Conservation (phyloP, 768 basidiomycete genomes). For the Suillus plorans region DNA sequence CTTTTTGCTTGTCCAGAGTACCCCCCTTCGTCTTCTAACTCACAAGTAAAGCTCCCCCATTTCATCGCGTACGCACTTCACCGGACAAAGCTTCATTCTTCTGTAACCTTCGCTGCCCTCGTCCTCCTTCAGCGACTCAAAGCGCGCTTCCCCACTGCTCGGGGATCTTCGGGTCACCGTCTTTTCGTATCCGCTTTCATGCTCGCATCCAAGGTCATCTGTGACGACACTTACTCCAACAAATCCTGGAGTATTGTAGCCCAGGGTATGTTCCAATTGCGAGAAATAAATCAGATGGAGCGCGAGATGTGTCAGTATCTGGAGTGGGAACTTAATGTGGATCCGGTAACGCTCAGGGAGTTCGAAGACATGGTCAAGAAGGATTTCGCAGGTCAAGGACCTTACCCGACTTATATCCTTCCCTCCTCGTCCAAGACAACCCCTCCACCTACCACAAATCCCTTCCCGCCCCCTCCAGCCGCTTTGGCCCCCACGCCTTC, state of each 20-base stretch:
- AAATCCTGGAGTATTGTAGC: conserved; percentile 92
- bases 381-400: conserved; percentile 57
- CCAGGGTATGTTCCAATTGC: conserved; percentile 77
- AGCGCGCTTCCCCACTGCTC: conserved; percentile 71
- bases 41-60: conserved; percentile 41
- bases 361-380: conserved; percentile 61
- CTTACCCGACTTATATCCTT: conserved; percentile 64
- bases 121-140: conserved; percentile 66
- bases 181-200: conserved; percentile 74
- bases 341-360: conserved; percentile 54
- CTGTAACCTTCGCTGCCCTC: conserved; percentile 42
- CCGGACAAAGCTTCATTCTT: conserved; percentile 58
- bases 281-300: conserved; percentile 83
- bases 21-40: conserved; percentile 47
- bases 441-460: conserved; percentile 31
- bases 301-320: conserved; percentile 83
- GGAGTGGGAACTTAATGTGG: conserved; percentile 88
- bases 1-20: conserved; percentile 86
- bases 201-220: conserved; percentile 79
- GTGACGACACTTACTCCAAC: conserved; percentile 93
- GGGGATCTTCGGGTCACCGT: conserved; percentile 71
- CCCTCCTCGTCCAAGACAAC: conserved; percentile 63
- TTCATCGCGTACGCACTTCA: conserved; percentile 72
- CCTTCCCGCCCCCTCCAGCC: conserved; percentile 33
- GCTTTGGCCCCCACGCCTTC: conserved; percentile 27